A percentile compares a stretch with the other conserved stretches of the same genome.
Evolutionary conservation across 352 stramenopile species (phyloP).

Genomic region (Pythium inflatum): DNA sequence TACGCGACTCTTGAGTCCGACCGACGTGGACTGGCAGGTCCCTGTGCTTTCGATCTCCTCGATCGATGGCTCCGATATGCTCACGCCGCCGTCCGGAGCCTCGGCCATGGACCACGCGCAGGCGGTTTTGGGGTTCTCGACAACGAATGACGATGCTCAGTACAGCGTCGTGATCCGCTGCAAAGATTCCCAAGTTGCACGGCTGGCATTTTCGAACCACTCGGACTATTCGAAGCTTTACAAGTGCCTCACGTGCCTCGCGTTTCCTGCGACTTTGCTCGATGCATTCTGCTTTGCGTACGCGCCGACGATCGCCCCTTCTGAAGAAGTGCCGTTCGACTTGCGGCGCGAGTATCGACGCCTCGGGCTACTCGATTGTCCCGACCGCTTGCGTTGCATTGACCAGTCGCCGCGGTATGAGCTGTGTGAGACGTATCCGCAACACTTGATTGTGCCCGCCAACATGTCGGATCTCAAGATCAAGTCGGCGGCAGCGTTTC

Average conservation of each 20-base stretch:
- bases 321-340: slow-evolving; percentile 79
- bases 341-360: slow-evolving; percentile 79
- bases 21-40: slow-evolving; percentile 75
- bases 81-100: slow-evolving; percentile 23
- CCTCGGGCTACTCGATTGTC: slow-evolving; percentile 72
- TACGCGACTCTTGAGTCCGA: slow-evolving; percentile 48
- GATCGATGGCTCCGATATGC: slow-evolving; percentile 60
- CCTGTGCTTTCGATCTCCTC: slow-evolving; percentile 76
- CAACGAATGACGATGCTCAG: slow-evolving; percentile 40
- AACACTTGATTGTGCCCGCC: slow-evolving; percentile 91
- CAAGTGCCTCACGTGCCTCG: slow-evolving; percentile 76
- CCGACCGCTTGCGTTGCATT: slow-evolving; percentile 72
- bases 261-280: slow-evolving; percentile 70
- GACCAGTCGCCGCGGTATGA: slow-evolving; percentile 78
- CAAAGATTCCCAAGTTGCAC: slow-evolving; percentile 75
- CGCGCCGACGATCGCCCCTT: slow-evolving; percentile 66
- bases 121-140: slow-evolving; percentile 58
- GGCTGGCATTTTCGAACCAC: slow-evolving; percentile 72
- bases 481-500: slow-evolving; percentile 71
- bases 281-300: slow-evolving; percentile 88
- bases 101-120: slow-evolving; percentile 62
- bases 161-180: slow-evolving; percentile 78
- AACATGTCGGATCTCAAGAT: slow-evolving; percentile 92
- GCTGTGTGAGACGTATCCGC: slow-evolving; percentile 95
- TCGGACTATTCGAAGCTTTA: slow-evolving; percentile 77